Evolutionary conservation across 2,329 filamentous ascomycete genomes (phyloP), one percentile per base, ranked within the genome.

Genomic region (Apiospora aurea): DNA sequence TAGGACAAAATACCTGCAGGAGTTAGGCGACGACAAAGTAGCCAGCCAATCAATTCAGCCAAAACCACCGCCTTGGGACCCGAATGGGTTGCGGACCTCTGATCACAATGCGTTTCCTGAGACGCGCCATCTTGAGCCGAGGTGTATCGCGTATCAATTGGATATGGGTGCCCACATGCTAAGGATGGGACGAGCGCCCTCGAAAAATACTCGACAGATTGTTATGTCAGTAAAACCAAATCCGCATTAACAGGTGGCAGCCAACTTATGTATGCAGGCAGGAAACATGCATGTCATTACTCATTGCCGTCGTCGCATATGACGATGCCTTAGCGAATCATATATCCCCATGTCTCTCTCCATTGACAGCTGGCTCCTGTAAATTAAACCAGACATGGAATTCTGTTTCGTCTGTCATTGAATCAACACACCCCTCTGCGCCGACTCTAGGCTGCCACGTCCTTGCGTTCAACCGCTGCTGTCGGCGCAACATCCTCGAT

Each of bases 401-500:
- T n/a, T 41, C 34, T 64, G 34, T 41, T n/a, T 41, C 34, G 34
- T 38, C 57, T 64, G 57, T 41, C 34, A 13, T n/a, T n/a, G 10
- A 64, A 64, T 41, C n/a, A 64, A n/a, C 24, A 64, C 11, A 8
- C 21, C 10, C 29, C 57, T 64, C 57, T 41, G 3, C 5, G 7
- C 26, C 51, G 51, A 21, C 34, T 24, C 29, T 64, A 64, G 57
- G 57, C 57, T 13, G 57, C 46, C 66, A 46, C 26, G 41, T 64
- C 68, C 76, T 81, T 80, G 73, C 79, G 76, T 6, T 77, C 72
- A 18, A 80, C 71, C 14, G 73, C 74, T 4, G 72, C 77, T 2
- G 74, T 72, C 11, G 80, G 79, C 16, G 82, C 79, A 18, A 97
- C 92, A 75, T 97, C 94, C 38, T 88, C 89, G 21, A 92, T 79